Evolutionary conservation across 331 rosid species (phyloP).

Genomic region (Dryas integrifolia): DNA sequence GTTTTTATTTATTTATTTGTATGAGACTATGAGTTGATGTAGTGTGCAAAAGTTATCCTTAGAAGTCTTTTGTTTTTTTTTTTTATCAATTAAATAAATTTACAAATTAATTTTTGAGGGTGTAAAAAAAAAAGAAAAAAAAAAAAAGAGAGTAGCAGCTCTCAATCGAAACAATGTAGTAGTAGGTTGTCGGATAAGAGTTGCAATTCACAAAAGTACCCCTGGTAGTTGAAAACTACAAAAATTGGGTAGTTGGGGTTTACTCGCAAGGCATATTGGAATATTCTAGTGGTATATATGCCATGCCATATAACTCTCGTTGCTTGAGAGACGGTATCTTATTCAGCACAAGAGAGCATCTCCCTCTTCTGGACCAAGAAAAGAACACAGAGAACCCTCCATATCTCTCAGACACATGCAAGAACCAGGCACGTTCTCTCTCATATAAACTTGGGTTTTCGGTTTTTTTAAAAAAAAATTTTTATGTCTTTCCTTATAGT

Average conservation of each 20-base stretch:
- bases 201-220: neutral
- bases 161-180: neutral
- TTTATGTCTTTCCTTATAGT: neutral
- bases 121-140: no score
- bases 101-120: no score
- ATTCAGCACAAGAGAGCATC: conserved; percentile 23
- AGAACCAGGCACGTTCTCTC: conserved; percentile 35
- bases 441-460: no score
- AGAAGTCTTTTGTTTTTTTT: no score
- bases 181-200: neutral
- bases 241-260: neutral
- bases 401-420: neutral
- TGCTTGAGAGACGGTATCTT: conserved; percentile 12
- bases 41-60: no score
- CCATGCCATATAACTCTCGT: neutral
- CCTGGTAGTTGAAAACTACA: neutral
- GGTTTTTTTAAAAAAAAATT: no score
- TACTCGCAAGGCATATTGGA: conserved; percentile 16
- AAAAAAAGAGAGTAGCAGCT: neutral
- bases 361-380: conserved; percentile 11
- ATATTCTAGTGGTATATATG: conserved; percentile 51
- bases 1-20: no score
- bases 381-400: neutral
- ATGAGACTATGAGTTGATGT: no score
- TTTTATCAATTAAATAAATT: no score